Evolutionary conservation across 2,329 filamentous ascomycete species (phyloP).

Genomic region (Grosmannia penicillata): DNA sequence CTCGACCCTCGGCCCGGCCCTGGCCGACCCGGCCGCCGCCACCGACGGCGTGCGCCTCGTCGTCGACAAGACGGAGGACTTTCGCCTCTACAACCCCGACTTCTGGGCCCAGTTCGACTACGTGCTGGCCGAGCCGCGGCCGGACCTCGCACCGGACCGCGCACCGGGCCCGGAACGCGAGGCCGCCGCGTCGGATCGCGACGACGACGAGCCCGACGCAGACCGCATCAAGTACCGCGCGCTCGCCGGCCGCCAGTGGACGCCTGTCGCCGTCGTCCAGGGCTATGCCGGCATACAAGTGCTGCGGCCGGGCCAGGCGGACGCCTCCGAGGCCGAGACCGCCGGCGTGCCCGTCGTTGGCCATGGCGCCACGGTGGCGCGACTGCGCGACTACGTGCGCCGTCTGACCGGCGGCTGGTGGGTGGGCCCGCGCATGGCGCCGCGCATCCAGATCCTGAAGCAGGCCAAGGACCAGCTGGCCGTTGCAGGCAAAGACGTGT

Average conservation of each 20-base stretch:
- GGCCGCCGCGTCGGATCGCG: too few relatives aligned
- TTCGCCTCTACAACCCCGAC: conserved; percentile 25
- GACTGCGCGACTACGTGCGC: conserved; percentile 26
- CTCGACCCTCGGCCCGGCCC: conserved; percentile 19
- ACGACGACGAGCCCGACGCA: conserved; percentile 19
- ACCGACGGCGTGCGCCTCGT: conserved; percentile 10
- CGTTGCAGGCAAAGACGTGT: conserved; percentile 2
- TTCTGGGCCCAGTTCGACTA: conserved; percentile 56
- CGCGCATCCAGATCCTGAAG: conserved; percentile 35
- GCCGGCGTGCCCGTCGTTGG: conserved; percentile 23
- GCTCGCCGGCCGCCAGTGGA: conserved; percentile 27
- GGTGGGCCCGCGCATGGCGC: conserved; percentile 46
- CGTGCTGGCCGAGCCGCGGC: conserved; percentile 36
- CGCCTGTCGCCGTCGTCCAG: conserved; percentile 38
- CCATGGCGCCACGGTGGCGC: conserved; percentile 24
- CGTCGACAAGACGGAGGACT: conserved; percentile 51
- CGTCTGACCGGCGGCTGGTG: conserved; percentile 44
- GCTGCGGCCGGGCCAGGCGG: conserved; percentile 28
- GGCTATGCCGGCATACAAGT: conserved; percentile 46
- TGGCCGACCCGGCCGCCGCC: conserved; percentile 10
- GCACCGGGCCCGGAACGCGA: too few relatives aligned
- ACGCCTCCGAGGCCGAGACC: conserved; percentile 11
- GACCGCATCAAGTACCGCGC: not conserved
- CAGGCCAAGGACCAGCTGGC: conserved; percentile 15
- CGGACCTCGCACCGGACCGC: too few relatives aligned